Percentiles rank a stretch among this genome's conserved stretches.
These are phyloP conservation scores for Diplotaxis tenuifolia DNA, from an alignment of 345 rosid genomes.

Conservation along the genomic window DNA sequence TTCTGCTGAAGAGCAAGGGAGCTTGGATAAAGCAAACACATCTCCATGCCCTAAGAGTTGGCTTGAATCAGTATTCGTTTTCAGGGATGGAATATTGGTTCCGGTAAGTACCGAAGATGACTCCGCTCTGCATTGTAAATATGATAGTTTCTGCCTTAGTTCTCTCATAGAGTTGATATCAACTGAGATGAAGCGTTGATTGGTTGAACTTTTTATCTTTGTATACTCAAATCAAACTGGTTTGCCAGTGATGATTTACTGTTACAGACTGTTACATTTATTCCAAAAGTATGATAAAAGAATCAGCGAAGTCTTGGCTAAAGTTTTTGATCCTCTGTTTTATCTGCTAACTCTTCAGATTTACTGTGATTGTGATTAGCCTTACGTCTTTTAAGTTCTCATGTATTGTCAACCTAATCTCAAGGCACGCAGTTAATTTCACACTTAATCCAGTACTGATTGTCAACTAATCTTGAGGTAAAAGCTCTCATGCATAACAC, in stretches of 20 bases:
- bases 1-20: slow-evolving; percentile 28
- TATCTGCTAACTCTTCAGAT: not conserved
- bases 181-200: slow-evolving; percentile 56
- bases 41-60: slow-evolving; percentile 31
- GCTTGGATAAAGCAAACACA: slow-evolving; percentile 27
- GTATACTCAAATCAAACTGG: slow-evolving; percentile 11
- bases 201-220: not conserved
- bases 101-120: slow-evolving; percentile 44
- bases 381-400: not conserved
- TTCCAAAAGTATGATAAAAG: not conserved
- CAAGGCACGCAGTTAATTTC: not conserved
- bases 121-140: slow-evolving; percentile 65
- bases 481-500: not conserved
- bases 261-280: slow-evolving; percentile 11
- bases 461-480: not conserved
- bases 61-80: slow-evolving; percentile 45
- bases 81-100: slow-evolving; percentile 72
- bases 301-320: slow-evolving; percentile 1
- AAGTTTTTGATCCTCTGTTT: not conserved
- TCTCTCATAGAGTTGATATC: slow-evolving; percentile 57
- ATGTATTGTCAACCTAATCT: not conserved
- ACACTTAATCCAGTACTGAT: not conserved
- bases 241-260: slow-evolving; percentile 13
- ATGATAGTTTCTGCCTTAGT: slow-evolving; percentile 66
- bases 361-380: not conserved